Percentiles rank a stretch among this genome's conserved stretches.
Conservation (phyloP, 495 filamentous ascomycete genomes). For the Aspergillus cavernicola region DNA sequence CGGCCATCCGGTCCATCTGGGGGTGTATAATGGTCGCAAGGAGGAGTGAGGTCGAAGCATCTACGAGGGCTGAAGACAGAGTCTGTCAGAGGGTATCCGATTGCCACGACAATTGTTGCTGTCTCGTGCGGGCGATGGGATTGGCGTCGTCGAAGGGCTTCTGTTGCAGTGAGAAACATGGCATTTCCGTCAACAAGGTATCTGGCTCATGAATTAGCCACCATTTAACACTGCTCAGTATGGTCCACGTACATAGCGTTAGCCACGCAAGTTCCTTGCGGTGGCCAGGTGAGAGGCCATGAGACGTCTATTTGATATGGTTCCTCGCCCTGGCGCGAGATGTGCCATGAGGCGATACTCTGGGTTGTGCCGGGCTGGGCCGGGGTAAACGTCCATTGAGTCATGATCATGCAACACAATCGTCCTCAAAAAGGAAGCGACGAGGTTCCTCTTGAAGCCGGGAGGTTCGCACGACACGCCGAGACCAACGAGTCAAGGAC, state of each 20-base stretch:
- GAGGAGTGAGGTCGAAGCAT: constrained; percentile 20
- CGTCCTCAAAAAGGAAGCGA: too few species aligned
- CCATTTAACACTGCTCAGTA: not conserved
- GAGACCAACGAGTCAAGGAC: too few species aligned
- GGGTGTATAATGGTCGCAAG: constrained; percentile 14
- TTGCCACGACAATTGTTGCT: constrained; percentile 17
- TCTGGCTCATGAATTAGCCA: constrained; percentile 2
- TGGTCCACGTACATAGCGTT: constrained; percentile 17
- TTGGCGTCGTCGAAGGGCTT: constrained; percentile 17
- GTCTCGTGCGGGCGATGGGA: not conserved
- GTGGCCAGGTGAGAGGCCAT: constrained; percentile 21
- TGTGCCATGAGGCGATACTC: constrained; percentile 18
- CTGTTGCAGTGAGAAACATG: constrained; percentile 20
- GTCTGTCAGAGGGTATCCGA: constrained; percentile 21
- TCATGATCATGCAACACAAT: constrained; percentile 3
- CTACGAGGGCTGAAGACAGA: constrained; percentile 19
- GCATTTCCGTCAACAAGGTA: constrained; percentile 26
- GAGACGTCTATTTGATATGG: constrained; percentile 21
- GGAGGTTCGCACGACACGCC: too few species aligned
- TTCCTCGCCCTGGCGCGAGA: constrained; percentile 4
- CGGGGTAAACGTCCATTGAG: constrained; percentile 11
- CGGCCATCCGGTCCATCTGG: constrained; percentile 14
- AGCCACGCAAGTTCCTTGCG: not conserved
- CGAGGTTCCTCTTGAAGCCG: too few species aligned
- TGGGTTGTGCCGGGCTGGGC: not conserved